Percentiles rank a stretch among this genome's conserved stretches.
These are phyloP conservation scores for Pseudogymnoascus destructans DNA, from an alignment of 2,329 filamentous ascomycete species.

Conservation along the genomic window DNA sequence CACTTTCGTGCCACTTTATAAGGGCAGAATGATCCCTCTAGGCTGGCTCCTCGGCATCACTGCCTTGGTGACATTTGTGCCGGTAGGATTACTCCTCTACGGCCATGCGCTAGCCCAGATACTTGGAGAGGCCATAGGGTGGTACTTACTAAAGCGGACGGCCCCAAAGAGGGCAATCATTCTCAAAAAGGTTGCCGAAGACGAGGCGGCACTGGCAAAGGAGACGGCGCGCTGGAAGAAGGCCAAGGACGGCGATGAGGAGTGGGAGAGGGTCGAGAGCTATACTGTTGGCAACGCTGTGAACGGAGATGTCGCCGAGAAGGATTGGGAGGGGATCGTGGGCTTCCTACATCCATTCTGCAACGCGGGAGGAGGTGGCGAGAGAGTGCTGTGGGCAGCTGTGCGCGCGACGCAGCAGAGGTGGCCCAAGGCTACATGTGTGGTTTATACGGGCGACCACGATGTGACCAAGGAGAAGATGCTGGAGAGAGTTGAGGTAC, in stretches of 20 bases:
- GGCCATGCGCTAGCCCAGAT: conserved; percentile 6
- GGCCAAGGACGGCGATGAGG: conserved; percentile 25
- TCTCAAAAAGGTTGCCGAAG: conserved; percentile 15
- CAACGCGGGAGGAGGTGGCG: conserved; percentile 91
- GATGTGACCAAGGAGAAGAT: conserved; percentile 72
- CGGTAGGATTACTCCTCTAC: neutral
- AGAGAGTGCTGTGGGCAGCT: conserved; percentile 91
- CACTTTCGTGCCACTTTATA: conserved; percentile 4
- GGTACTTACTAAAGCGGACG: neutral
- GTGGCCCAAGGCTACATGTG: conserved; percentile 78
- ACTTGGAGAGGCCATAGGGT: neutral
- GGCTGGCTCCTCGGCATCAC: conserved; percentile 6
- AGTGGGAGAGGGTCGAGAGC: conserved; percentile 56
- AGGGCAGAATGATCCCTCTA: conserved; percentile 2
- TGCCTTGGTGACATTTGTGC: neutral
- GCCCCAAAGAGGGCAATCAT: conserved; percentile 19
- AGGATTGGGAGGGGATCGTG: conserved; percentile 70
- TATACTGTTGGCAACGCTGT: conserved; percentile 33
- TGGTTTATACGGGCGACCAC: conserved; percentile 93
- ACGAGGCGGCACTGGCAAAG: conserved; percentile 4
- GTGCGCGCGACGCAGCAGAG: conserved; percentile 79
- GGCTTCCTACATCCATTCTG: conserved; percentile 98
- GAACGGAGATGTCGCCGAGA: conserved; percentile 33
- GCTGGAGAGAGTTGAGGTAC: conserved; percentile 60
- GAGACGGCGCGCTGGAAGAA: conserved; percentile 17